Conservation (phyloP, 441 rosid species). For the Pelargonium australe region DNA sequence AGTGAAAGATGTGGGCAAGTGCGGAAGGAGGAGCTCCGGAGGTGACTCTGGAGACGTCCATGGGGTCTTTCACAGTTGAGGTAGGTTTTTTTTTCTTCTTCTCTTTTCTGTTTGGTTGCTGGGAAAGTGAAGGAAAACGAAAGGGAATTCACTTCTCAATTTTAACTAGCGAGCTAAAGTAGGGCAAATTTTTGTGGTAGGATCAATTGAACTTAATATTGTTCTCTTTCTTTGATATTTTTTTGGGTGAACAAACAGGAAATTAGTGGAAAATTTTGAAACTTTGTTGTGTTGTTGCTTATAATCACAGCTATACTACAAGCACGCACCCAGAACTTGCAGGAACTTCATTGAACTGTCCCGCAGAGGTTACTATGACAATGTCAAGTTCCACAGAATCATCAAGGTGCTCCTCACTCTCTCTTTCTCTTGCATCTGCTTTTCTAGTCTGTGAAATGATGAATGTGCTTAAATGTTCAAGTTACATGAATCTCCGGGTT, state of each 20-base stretch:
- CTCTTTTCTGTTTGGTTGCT: not conserved
- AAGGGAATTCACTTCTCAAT: not conserved
- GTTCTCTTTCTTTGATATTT: not conserved
- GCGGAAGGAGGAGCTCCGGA: constrained; percentile 84
- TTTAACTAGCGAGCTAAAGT: not conserved
- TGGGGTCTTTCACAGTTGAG: constrained; percentile 90
- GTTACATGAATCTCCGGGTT: not conserved
- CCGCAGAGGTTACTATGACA: constrained; percentile 79
- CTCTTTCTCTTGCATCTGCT: not conserved
- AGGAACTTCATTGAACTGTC: constrained; percentile 86
- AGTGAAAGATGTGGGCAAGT: constrained; percentile 57
- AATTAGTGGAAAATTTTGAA: fast-evolving
- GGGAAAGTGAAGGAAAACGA: not conserved
- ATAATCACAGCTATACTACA: constrained; percentile 57
- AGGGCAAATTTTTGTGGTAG: not conserved
- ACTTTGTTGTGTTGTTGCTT: not conserved
- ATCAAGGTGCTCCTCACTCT: constrained; percentile 52
- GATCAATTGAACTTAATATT: not conserved
- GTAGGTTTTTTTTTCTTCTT: constrained; percentile 24
- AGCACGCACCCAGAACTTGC: constrained; percentile 94
- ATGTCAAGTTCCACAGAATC: constrained; percentile 77
- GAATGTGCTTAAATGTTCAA: not conserved
- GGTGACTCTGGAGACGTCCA: constrained; percentile 90
- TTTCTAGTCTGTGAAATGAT: not conserved
- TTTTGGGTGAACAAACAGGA: not conserved